phyloP scores from a whole-genome alignment of 2,329 filamentous ascomycete genomes.

The Sporothrix pseudoabietina region DNA sequence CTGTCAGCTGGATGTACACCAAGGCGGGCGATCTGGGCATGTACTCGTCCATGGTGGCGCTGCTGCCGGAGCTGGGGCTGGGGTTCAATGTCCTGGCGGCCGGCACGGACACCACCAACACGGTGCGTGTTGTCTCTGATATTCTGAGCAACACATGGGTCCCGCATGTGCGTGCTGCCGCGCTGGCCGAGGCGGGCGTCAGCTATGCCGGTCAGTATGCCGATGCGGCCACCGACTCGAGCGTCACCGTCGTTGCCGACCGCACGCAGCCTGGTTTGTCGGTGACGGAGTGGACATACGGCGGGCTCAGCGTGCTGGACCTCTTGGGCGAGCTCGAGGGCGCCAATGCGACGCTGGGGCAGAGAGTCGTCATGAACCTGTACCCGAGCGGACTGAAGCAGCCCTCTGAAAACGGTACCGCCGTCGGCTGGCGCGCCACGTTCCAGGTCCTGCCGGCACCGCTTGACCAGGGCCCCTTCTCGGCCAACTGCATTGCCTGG shows the following conservation, averaged over 20 bases:
- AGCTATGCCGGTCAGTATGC: conserved; percentile 22
- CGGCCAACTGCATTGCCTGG: conserved; percentile 19
- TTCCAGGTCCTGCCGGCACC: conserved; percentile 17
- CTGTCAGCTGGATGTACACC: conserved; percentile 50
- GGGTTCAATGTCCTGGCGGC: conserved; percentile 46
- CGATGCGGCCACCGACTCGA: neutral
- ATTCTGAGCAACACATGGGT: conserved; percentile 18
- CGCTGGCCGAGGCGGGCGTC: neutral
- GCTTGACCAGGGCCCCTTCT: neutral
- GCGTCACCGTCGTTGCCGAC: neutral
- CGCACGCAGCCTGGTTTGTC: neutral
- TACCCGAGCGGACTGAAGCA: conserved; percentile 16
- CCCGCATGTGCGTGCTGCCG: neutral
- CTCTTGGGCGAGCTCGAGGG: conserved; percentile 17
- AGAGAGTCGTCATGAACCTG: conserved; percentile 13
- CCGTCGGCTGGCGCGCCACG: conserved; percentile 24
- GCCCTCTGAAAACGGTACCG: neutral
- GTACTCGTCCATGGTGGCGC: conserved; percentile 46
- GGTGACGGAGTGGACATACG: conserved; percentile 7
- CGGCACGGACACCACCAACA: conserved; percentile 23
- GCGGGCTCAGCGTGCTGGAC: neutral
- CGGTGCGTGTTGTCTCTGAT: conserved; percentile 19
- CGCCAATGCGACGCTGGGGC: neutral
- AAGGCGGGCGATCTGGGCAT: conserved; percentile 49
- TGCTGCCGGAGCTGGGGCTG: conserved; percentile 52